These are phyloP conservation scores for Aegilops tauschii DNA, from an alignment of 176 grass and related monocot species.

Conservation along the genomic window DNA sequence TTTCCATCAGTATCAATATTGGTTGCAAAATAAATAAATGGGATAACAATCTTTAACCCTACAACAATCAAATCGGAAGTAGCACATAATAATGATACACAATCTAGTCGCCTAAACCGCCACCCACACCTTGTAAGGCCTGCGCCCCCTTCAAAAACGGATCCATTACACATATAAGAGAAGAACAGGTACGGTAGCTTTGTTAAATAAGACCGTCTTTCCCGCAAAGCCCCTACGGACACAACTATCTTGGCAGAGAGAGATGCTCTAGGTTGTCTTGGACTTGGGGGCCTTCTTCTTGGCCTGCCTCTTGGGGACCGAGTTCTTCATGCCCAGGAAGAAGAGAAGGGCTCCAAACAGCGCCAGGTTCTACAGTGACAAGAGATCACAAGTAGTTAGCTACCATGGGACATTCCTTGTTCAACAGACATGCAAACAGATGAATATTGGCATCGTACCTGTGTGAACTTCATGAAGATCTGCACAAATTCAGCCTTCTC, in stretches of 20 bases:
- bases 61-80: conserved; percentile 43
- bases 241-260: neutral
- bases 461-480: conserved; percentile 67
- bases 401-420: neutral
- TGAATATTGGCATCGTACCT: conserved; percentile 30
- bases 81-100: conserved; percentile 39
- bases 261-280: conserved; percentile 45
- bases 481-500: conserved; percentile 70
- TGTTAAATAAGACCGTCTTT: conserved; percentile 27
- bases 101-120: conserved; percentile 46
- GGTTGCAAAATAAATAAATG: conserved; percentile 32
- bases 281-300: conserved; percentile 59
- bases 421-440: neutral
- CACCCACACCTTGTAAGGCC: conserved; percentile 31
- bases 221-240: neutral
- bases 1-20: neutral
- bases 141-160: conserved; percentile 38
- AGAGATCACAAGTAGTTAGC: neutral
- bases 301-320: conserved; percentile 55
- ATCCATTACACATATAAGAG: conserved; percentile 32
- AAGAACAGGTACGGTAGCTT: conserved; percentile 17
- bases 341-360: conserved; percentile 57
- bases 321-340: conserved; percentile 80
- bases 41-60: conserved; percentile 25
- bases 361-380: conserved; percentile 53